phyloP scores from a whole-genome alignment of 2,329 filamentous ascomycete genomes.

The Botryotinia convoluta region DNA sequence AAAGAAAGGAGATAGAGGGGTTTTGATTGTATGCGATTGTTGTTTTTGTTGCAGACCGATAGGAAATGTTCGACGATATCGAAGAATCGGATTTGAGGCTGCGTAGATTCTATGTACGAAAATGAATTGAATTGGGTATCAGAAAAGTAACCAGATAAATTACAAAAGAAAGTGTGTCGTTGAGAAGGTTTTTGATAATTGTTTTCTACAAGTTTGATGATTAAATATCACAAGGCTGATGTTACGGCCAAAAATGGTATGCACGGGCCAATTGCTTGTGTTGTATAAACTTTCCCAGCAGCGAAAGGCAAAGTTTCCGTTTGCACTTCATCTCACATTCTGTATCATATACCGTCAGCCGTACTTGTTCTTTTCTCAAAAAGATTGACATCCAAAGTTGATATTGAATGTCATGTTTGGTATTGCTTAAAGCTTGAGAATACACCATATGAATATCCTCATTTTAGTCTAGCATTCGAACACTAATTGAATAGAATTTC shows the following conservation, averaged over 20 bases:
- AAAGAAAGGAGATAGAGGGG: constrained; percentile 14
- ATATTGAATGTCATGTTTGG: background rate
- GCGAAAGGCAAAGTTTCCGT: background rate
- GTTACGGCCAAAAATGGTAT: constrained; percentile 3
- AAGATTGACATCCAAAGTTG: background rate
- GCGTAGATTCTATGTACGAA: background rate
- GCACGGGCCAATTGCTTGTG: constrained; percentile 7
- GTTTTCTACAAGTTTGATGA: background rate
- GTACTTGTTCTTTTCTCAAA: background rate
- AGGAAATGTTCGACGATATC: background rate
- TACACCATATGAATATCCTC: background rate
- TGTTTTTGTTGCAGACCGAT: background rate
- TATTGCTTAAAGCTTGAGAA: background rate
- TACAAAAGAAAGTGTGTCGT: background rate
- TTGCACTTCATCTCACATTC: background rate
- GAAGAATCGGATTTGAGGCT: background rate
- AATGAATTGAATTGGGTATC: background rate
- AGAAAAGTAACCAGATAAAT: background rate
- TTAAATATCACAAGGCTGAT: constrained; percentile 17
- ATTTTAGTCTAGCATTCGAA: background rate
- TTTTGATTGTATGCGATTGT: constrained; percentile 11
- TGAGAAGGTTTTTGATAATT: constrained; percentile 6
- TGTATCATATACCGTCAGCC: background rate
- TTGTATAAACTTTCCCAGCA: background rate
- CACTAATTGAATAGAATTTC: too few species aligned